Base-by-base conservation (phyloP, 345 rosid species). In the Citrus glauca region DNA sequence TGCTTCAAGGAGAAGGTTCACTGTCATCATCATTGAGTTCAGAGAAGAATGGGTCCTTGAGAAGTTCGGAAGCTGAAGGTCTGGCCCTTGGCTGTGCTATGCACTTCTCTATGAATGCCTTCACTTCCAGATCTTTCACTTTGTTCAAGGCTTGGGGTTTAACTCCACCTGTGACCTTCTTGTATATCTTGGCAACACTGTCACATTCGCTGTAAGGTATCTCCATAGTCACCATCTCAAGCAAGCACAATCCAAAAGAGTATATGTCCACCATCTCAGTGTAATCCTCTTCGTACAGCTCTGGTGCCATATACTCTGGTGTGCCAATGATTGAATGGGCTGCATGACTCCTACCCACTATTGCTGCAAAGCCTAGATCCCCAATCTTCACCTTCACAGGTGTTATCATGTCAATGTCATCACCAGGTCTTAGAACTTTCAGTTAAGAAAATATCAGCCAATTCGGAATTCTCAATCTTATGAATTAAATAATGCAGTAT, bases 251-350 rank as follows among this genome's bases (percentile, higher is more conserved):
- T 6, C 91, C 94, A 27, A 89, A 89, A 3, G 92, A 89, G 84
- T 89, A 91, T 42, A 91, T 85, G 79, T 91, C 92, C 65, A 91
- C 91, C 82, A 82, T 79, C 82, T 91, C 92, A 1, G 94, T 89
- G 88, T 91, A 91, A 78, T 91, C 91, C 82, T 91, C 94, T 73
- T 89, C 94, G 4, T 85, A 89, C 59, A 91, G 84, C 86, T 89
- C 94, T 1, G 92, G 94, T 70, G 92, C 92, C 94, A 89, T 91
- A 40, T 75, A 91, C 80, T 91, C 94, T 35, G 92, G 91, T 38
- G 92, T 91, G 66, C 92, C 94, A 22, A 91, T 64, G 76, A 88
- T 74, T 24, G 94, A 86, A 82, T 91, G 94, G 2, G 92, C 92
- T 42, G 73, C 84, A 55, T 89, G 92, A 80, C 88, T 91, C 83